These are phyloP conservation scores for Panus rudis DNA, from an alignment of 768 basidiomycete genomes.

Conservation along the genomic window DNA sequence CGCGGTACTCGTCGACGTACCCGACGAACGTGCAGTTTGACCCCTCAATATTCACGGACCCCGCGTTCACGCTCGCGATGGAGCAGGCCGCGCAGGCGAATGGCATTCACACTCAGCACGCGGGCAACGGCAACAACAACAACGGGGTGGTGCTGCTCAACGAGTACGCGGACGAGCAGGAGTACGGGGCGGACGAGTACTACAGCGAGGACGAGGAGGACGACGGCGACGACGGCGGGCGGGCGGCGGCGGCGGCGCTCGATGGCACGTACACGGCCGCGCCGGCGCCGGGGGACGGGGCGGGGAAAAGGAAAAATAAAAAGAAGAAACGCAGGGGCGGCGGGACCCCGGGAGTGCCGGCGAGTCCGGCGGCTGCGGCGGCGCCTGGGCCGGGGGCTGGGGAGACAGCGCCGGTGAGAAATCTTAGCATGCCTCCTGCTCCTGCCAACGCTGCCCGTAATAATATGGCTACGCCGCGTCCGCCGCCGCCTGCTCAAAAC, in stretches of 20 bases:
- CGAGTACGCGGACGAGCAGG: constrained; percentile 31
- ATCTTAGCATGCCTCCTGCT: constrained; percentile 23
- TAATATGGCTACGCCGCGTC: constrained; percentile 37
- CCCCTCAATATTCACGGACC: constrained; percentile 47
- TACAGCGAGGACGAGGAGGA: constrained; percentile 43
- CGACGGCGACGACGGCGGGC: constrained; percentile 26
- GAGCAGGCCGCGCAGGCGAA: constrained; percentile 39
- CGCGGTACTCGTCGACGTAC: constrained; percentile 35
- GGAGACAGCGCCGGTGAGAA: constrained; percentile 24
- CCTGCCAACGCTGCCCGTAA: constrained; percentile 30
- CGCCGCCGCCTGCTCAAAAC: constrained; percentile 34
- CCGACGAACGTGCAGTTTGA: constrained; percentile 39
- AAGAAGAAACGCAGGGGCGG: constrained; percentile 24
- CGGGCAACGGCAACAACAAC: constrained; percentile 7
- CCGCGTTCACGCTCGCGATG: constrained; percentile 43
- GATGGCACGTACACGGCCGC: not conserved
- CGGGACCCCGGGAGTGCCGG: constrained; percentile 6
- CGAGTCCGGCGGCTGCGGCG: constrained; percentile 15
- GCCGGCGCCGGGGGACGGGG: constrained; percentile 26
- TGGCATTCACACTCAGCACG: constrained; percentile 11
- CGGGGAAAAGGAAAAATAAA: constrained; percentile 46
- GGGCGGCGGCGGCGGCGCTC: constrained; percentile 34
- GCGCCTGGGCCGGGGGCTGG: constrained; percentile 8
- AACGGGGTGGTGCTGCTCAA: constrained; percentile 31
- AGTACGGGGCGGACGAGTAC: constrained; percentile 35